Conservation (phyloP, 2,329 filamentous ascomycete species). For the Parastagonospora avenae region DNA sequence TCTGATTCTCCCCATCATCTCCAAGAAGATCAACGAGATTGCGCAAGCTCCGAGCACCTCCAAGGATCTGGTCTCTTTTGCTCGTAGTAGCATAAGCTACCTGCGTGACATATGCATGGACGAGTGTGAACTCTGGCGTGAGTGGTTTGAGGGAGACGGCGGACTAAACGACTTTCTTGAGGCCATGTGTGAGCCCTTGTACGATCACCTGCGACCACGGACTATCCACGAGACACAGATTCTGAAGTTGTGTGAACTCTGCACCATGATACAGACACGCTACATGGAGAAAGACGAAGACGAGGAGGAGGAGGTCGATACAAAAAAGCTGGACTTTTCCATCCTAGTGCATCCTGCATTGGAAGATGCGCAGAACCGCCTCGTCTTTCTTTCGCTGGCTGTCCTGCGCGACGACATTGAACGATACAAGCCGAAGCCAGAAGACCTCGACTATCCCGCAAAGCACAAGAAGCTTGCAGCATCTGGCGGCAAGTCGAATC, state of each 20-base stretch:
- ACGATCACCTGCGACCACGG: constrained; percentile 67
- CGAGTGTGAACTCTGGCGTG: constrained; percentile 69
- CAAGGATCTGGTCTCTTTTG: constrained; percentile 68
- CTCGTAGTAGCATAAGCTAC: constrained; percentile 68
- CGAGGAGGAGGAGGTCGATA: constrained; percentile 57
- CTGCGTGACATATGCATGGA: constrained; percentile 69
- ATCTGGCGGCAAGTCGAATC: constrained; percentile 48
- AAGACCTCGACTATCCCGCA: constrained; percentile 68
- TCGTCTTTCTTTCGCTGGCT: constrained; percentile 68
- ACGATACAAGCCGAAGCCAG: constrained; percentile 66
- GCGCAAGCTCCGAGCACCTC: constrained; percentile 64
- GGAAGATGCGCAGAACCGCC: constrained; percentile 69
- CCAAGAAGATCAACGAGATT: constrained; percentile 64
- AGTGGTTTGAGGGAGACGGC: constrained; percentile 68
- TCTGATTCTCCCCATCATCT: constrained; percentile 65
- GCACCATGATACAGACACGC: constrained; percentile 67
- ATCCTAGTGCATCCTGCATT: constrained; percentile 66
- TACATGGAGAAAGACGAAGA: constrained; percentile 63
- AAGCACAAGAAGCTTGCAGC: constrained; percentile 53
- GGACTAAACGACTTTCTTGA: constrained; percentile 70
- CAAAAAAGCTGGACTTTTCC: constrained; percentile 65
- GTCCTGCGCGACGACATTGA: constrained; percentile 71
- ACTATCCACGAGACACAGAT: constrained; percentile 71
- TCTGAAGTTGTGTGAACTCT: constrained; percentile 69
- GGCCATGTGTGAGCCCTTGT: constrained; percentile 69